These are phyloP conservation scores for Suhomyces bolitotheri DNA, from an alignment of 1,139 yeast species.

Conservation along the genomic window DNA sequence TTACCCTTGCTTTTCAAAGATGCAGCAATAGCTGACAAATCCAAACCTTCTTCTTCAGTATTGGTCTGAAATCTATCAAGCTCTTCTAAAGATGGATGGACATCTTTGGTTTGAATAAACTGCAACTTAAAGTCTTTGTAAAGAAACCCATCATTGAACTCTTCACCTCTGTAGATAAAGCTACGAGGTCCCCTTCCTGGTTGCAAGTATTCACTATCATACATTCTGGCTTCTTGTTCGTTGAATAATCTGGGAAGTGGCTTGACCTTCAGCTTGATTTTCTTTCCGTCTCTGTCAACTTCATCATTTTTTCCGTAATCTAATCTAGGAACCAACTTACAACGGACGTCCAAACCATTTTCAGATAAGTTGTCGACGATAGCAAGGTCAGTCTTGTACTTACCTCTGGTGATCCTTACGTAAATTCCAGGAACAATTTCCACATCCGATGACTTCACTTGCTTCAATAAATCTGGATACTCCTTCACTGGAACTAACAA, in stretches of 20 bases:
- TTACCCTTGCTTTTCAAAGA: slow-evolving; percentile 63
- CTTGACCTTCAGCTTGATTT: slow-evolving; percentile 57
- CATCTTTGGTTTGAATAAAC: slow-evolving; percentile 77
- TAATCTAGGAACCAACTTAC: slow-evolving; percentile 88
- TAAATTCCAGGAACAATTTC: slow-evolving; percentile 90
- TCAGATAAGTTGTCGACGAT: slow-evolving; percentile 91
- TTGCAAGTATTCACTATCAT: slow-evolving; percentile 60
- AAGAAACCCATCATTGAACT: slow-evolving; percentile 84
- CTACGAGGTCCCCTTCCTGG: slow-evolving; percentile 74
- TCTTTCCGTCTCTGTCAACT: slow-evolving; percentile 55
- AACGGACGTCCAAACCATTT: slow-evolving; percentile 89
- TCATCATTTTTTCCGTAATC: slow-evolving; percentile 80
- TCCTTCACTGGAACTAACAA: slow-evolving; percentile 93
- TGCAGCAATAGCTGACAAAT: slow-evolving; percentile 81
- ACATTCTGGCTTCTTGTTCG: slow-evolving; percentile 62
- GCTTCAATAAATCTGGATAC: slow-evolving; percentile 89
- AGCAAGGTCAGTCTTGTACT: slow-evolving; percentile 90
- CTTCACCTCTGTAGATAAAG: slow-evolving; percentile 80
- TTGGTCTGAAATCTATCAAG: slow-evolving; percentile 79
- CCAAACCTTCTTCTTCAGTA: slow-evolving; percentile 70
- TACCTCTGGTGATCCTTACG: slow-evolving; percentile 87
- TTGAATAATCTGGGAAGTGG: slow-evolving; percentile 87
- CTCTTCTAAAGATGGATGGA: slow-evolving; percentile 87
- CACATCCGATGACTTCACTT: slow-evolving; percentile 83
- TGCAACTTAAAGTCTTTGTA: slow-evolving; percentile 84